Evolutionary conservation across 805 yeast genomes (phyloP).

Genomic region (Wickerhamomyces subpelliculosus): DNA sequence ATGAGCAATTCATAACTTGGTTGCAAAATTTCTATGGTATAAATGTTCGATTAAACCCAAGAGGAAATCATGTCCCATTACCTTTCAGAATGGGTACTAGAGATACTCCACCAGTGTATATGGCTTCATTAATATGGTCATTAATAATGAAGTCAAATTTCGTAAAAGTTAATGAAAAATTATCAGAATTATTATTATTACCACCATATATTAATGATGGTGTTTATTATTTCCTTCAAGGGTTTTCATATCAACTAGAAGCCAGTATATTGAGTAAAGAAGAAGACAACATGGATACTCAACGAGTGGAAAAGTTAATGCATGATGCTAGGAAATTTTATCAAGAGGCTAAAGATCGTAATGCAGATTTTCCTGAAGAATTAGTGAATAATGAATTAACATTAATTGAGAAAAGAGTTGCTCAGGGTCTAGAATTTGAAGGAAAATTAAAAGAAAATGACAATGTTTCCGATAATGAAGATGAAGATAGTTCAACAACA

Average conservation of each 20-base stretch:
- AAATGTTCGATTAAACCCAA: neutral
- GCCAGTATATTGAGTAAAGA: constrained; percentile 4
- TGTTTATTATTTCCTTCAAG: constrained; percentile 17
- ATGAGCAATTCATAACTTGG: constrained; percentile 21
- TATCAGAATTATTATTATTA: constrained; percentile 9
- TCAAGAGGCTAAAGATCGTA: constrained; percentile 8
- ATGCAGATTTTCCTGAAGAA: constrained; percentile 13
- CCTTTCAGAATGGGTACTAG: constrained; percentile 12
- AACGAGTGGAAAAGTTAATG: constrained; percentile 9
- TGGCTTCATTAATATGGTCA: constrained; percentile 14
- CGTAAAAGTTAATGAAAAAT: constrained; percentile 10
- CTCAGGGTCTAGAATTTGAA: constrained; percentile 1
- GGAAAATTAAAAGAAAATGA: neutral
- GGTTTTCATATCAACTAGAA: constrained; percentile 16
- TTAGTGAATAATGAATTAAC: constrained; percentile 10
- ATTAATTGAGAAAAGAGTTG: constrained; percentile 6
- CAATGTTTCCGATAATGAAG: too few species aligned
- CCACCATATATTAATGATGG: constrained; percentile 18
- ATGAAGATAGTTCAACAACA: too few species aligned
- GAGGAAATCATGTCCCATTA: neutral
- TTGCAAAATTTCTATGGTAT: constrained; percentile 8
- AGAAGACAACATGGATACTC: constrained; percentile 3
- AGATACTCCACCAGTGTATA: constrained; percentile 8
- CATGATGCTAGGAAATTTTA: constrained; percentile 7
- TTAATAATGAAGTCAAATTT: constrained; percentile 14